These are phyloP conservation scores for Paramecium biaurelia DNA, from an alignment of 73 alveolate species.

Conservation along the genomic window DNA sequence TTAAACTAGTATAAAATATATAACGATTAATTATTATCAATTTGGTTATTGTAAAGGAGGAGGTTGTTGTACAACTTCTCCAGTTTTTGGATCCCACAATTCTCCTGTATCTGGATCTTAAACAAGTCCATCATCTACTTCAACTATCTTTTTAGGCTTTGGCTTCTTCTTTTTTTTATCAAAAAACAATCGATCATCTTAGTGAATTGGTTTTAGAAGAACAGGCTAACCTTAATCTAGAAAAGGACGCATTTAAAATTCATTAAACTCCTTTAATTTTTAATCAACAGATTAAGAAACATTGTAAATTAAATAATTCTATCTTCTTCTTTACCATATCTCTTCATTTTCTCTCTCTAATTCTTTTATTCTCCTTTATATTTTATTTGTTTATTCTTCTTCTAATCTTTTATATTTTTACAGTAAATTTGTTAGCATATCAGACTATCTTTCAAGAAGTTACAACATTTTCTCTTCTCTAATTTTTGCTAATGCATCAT, in stretches of 20 bases:
- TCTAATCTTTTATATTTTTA: slow-evolving; percentile 22
- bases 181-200: slow-evolving; percentile 40
- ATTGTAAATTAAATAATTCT: slow-evolving; percentile 35
- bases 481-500: slow-evolving; percentile 48
- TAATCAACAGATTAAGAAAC: slow-evolving; percentile 38
- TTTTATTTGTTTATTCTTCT: slow-evolving; percentile 29
- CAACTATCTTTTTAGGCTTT: background rate
- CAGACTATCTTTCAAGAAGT: slow-evolving; percentile 4
- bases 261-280: slow-evolving; percentile 25
- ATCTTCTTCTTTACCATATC: slow-evolving; percentile 44
- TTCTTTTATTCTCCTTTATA: slow-evolving; percentile 41
- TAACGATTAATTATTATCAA: background rate
- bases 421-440: background rate
- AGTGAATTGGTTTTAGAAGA: slow-evolving; percentile 8
- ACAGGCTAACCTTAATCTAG: slow-evolving; percentile 44
- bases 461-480: slow-evolving; percentile 44
- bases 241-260: slow-evolving; percentile 31
- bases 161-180: background rate
- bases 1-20: background rate
- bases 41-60: background rate
- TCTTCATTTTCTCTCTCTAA: slow-evolving; percentile 50
- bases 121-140: background rate
- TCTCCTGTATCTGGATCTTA: slow-evolving; percentile 53
- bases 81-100: slow-evolving; percentile 53
- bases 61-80: slow-evolving; percentile 26